Percentiles rank a stretch among this genome's conserved stretches.
Conservation (phyloP, 768 basidiomycete genomes). For the Mycena amicta region DNA sequence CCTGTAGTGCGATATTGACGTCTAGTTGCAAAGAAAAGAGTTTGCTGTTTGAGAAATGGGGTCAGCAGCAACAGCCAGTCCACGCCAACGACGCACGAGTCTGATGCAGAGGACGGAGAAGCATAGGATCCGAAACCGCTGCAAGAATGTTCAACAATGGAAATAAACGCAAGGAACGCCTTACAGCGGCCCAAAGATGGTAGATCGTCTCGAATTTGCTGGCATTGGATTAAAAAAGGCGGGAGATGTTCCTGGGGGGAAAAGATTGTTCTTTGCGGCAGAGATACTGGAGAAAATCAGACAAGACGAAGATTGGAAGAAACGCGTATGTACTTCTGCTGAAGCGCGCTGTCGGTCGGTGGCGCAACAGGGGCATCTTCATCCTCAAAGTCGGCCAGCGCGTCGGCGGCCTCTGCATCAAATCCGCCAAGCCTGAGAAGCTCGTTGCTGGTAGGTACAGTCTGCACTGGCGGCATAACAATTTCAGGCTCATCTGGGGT, state of each 20-base stretch:
- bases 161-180: slow-evolving; percentile 27
- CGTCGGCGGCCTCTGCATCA: slow-evolving; percentile 36
- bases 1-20: slow-evolving; percentile 50
- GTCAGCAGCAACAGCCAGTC: too few species aligned
- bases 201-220: slow-evolving; percentile 47
- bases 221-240: slow-evolving; percentile 19
- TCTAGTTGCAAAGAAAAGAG: slow-evolving; percentile 54
- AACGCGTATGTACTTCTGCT: slow-evolving; percentile 34
- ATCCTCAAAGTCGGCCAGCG: slow-evolving; percentile 64
- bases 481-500: slow-evolving; percentile 14
- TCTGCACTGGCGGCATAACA: too few species aligned
- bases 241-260: slow-evolving; percentile 43
- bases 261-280: slow-evolving; percentile 48
- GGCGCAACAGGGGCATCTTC: slow-evolving; percentile 25
- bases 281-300: slow-evolving; percentile 41
- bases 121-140: slow-evolving; percentile 42
- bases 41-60: slow-evolving; percentile 2
- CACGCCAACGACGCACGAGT: slow-evolving; percentile 33
- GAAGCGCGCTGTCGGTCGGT: slow-evolving; percentile 14
- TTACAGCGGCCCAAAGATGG: slow-evolving; percentile 70
- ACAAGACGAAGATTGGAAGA: too few species aligned
- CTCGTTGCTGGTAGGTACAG: too few species aligned
- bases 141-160: slow-evolving; percentile 11
- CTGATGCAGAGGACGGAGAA: slow-evolving; percentile 14
- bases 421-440: slow-evolving; percentile 55